These are phyloP conservation scores for Pythium rishiriense DNA, from an alignment of 352 stramenopile genomes.

Conservation along the genomic window DNA sequence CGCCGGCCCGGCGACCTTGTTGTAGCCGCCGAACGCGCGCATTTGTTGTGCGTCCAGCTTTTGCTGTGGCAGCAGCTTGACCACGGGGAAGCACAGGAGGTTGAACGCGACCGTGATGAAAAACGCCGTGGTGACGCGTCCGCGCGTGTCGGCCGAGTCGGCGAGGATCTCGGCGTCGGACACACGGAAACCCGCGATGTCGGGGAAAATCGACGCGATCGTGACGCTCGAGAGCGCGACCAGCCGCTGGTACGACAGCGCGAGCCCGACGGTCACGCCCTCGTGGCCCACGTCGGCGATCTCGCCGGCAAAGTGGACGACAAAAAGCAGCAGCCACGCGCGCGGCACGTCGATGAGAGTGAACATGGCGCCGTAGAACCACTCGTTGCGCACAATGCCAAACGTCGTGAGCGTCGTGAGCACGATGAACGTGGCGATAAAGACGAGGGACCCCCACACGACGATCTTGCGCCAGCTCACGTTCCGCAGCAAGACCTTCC, in stretches of 20 bases:
- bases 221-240: conserved; percentile 26
- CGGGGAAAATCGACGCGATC: conserved; percentile 31
- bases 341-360: conserved; percentile 36
- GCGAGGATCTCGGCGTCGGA: conserved; percentile 1
- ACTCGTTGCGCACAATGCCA: conserved; percentile 35
- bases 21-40: conserved; percentile 46
- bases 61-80: conserved; percentile 33
- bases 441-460: conserved; percentile 6
- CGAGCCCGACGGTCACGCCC: conserved; percentile 47
- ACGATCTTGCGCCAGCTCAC: neutral
- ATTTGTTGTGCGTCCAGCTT: conserved; percentile 45
- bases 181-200: neutral
- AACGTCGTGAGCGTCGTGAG: conserved; percentile 27
- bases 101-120: conserved; percentile 15
- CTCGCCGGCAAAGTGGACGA: conserved; percentile 42
- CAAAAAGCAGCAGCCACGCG: conserved; percentile 45
- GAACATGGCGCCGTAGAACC: conserved; percentile 39
- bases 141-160: neutral
- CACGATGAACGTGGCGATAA: conserved; percentile 1
- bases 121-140: neutral
- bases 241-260: conserved; percentile 53
- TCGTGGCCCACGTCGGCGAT: conserved; percentile 49
- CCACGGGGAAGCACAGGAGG: conserved; percentile 2
- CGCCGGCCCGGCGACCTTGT: conserved; percentile 31
- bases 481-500: conserved; percentile 13